A percentile compares a stretch with the other conserved stretches of the same genome.
These are phyloP conservation scores for Aspergillus sclerotialis DNA, from an alignment of 2,329 filamentous ascomycete species.

Conservation along the genomic window DNA sequence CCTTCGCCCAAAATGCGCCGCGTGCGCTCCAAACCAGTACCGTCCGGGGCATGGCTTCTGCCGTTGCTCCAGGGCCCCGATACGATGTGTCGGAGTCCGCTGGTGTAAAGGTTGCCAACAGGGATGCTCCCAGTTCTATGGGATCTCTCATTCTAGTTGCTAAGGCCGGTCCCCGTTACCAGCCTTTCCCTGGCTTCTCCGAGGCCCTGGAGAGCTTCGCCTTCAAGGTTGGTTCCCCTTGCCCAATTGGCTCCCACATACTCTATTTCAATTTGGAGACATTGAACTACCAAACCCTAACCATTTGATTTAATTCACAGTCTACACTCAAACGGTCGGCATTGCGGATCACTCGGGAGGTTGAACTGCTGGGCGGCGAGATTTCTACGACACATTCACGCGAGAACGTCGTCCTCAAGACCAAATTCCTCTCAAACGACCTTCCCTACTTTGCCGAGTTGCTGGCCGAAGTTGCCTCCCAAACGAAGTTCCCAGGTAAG, in stretches of 20 bases:
- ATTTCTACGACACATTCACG: slow-evolving; percentile 82
- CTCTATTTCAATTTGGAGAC: not conserved
- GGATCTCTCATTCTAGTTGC: slow-evolving; percentile 86
- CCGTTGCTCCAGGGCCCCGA: slow-evolving; percentile 67
- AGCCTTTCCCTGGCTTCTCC: slow-evolving; percentile 81
- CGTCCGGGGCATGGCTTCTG: slow-evolving; percentile 57
- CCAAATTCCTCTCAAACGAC: slow-evolving; percentile 91
- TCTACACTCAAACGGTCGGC: slow-evolving; percentile 77
- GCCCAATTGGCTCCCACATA: slow-evolving; percentile 17
- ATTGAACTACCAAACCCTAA: slow-evolving; percentile 7
- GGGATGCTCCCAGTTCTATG: slow-evolving; percentile 81
- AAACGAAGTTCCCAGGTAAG: slow-evolving; percentile 74
- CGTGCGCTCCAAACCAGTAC: slow-evolving; percentile 54
- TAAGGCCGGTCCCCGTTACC: slow-evolving; percentile 90
- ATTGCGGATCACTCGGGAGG: slow-evolving; percentile 87
- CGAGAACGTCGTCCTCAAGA: slow-evolving; percentile 85
- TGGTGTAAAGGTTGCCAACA: slow-evolving; percentile 86
- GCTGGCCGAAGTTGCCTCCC: slow-evolving; percentile 79
- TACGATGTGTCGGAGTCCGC: slow-evolving; percentile 82
- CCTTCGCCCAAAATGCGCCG: slow-evolving; percentile 57
- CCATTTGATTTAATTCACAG: slow-evolving; percentile 47
- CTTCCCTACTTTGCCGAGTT: slow-evolving; percentile 97
- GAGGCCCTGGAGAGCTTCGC: slow-evolving; percentile 91
- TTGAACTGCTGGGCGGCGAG: slow-evolving; percentile 89
- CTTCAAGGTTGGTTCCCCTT: slow-evolving; percentile 67